Percentiles rank a stretch among this genome's conserved stretches.
Evolutionary conservation across 2,329 filamentous ascomycete genomes (phyloP).

Genomic region (Pseudogymnoascus sp.): DNA sequence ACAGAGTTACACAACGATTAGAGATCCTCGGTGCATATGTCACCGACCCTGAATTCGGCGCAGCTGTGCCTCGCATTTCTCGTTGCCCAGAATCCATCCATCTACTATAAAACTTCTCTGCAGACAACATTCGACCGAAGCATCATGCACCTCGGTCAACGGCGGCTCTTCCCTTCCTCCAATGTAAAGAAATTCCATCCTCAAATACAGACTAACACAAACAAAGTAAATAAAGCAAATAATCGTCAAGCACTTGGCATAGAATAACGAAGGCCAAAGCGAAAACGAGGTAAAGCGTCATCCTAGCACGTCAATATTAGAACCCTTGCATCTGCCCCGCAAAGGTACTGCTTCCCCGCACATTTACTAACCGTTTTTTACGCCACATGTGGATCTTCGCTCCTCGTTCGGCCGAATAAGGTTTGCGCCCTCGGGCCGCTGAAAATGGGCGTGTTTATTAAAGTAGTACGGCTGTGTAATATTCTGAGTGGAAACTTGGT

Average conservation of each 20-base stretch:
- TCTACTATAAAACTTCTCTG: background rate
- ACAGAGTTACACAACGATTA: background rate
- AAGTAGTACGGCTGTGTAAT: no score
- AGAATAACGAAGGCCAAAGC: background rate
- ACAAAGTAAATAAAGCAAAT: background rate
- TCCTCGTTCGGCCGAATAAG: background rate
- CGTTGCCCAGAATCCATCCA: background rate
- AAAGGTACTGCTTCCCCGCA: background rate
- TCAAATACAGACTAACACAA: background rate
- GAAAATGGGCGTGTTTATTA: background rate
- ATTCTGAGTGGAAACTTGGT: no score
- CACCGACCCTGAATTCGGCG: background rate
- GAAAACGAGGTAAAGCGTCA: background rate
- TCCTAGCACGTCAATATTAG: background rate
- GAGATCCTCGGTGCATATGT: background rate
- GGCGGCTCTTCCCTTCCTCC: background rate
- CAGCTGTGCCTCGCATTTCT: background rate
- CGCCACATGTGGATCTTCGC: background rate
- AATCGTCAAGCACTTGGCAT: background rate
- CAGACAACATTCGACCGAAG: background rate
- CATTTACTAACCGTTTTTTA: background rate
- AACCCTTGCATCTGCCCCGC: background rate
- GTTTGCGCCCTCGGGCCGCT: background rate
- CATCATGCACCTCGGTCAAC: background rate
- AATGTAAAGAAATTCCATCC: background rate